phyloP scores from a whole-genome alignment of 805 yeast species.

The Wickerhamomyces subpelliculosus region DNA sequence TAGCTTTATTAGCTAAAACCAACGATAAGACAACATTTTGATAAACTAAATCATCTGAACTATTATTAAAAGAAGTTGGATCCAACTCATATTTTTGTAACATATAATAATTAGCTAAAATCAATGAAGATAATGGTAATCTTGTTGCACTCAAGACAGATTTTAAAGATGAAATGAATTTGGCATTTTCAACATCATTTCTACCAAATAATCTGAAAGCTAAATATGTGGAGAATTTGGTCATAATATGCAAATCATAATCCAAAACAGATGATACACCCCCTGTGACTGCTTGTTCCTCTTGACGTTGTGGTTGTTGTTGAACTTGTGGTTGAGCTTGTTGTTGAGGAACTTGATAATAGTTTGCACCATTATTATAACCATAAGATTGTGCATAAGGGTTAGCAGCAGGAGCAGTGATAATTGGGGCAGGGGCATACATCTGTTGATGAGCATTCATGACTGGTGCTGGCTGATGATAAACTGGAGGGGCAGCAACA shows the following conservation, averaged over 20 bases:
- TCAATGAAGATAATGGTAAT: constrained; percentile 73
- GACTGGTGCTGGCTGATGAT: constrained; percentile 1
- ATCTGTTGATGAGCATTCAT: constrained; percentile 4
- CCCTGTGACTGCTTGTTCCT: constrained; percentile 35
- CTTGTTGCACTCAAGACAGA: constrained; percentile 82
- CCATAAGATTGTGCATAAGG: constrained; percentile 2
- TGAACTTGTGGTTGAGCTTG: constrained; percentile 2
- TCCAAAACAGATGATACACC: constrained; percentile 77
- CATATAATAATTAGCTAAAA: constrained; percentile 73
- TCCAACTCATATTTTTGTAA: constrained; percentile 48
- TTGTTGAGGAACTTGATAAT: constrained; percentile 5
- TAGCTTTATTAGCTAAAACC: constrained; percentile 85
- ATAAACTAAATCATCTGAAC: constrained; percentile 34
- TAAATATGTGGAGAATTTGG: constrained; percentile 72
- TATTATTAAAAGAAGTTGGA: constrained; percentile 25
- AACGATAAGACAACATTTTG: constrained; percentile 59
- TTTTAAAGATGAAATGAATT: constrained; percentile 52
- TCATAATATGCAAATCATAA: constrained; percentile 72
- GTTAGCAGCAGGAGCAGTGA: constrained; percentile 8
- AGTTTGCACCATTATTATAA: constrained; percentile 5
- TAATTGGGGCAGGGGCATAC: constrained; percentile 3
- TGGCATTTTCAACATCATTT: constrained; percentile 27
- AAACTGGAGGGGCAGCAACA: neutral
- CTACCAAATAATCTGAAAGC: constrained; percentile 61
- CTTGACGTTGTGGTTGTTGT: constrained; percentile 4